Evolutionary conservation across 331 rosid species (phyloP).

Genomic region (Malus hybrid): DNA sequence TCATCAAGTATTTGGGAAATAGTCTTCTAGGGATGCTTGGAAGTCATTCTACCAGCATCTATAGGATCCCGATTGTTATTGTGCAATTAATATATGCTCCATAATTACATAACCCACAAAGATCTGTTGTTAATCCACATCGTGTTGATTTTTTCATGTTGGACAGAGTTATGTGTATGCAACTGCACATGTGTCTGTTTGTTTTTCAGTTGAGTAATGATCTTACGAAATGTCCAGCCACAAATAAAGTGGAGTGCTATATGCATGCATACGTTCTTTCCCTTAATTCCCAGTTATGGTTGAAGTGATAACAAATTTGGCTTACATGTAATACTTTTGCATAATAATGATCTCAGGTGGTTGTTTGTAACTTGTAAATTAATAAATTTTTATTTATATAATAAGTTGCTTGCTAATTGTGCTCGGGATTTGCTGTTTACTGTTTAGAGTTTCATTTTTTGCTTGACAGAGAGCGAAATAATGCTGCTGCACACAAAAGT

Average conservation of each 20-base stretch:
- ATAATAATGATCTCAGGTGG: background rate
- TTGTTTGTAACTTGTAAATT: background rate
- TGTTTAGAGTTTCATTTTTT: conserved; percentile 6
- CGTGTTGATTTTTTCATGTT: background rate
- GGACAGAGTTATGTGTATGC: background rate
- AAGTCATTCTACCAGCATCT: background rate
- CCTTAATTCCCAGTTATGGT: background rate
- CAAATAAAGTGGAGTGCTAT: background rate
- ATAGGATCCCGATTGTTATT: background rate
- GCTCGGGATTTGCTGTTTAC: background rate
- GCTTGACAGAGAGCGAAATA: conserved; percentile 55
- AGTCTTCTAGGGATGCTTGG: background rate
- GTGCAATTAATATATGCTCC: background rate
- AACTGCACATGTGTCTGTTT: background rate
- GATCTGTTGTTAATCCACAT: background rate
- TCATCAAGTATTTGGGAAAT: background rate
- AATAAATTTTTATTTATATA: background rate
- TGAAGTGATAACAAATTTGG: background rate
- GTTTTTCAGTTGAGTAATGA: background rate
- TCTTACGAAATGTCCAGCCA: background rate
- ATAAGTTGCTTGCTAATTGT: background rate
- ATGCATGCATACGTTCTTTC: background rate
- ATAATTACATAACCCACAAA: background rate
- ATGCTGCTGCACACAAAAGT: conserved; percentile 63
- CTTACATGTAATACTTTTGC: background rate